Conservation (phyloP, 768 basidiomycete species). For the Amanita thiersii region DNA sequence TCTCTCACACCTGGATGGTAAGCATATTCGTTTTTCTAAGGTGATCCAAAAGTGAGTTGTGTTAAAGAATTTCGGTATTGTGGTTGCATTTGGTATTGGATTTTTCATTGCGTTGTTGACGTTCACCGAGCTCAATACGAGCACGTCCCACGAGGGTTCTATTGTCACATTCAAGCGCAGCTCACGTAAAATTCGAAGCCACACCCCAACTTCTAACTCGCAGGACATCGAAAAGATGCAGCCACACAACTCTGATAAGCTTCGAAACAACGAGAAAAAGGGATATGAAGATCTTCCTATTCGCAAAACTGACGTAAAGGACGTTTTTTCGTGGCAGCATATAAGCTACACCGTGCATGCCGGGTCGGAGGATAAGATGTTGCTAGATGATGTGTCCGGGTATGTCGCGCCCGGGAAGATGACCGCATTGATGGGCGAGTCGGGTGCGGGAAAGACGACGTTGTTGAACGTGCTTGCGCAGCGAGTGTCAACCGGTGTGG, state of each 20-base stretch:
- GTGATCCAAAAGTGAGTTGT: background rate
- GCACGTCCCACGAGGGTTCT: slow-evolving; percentile 25
- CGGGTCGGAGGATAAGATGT: slow-evolving; percentile 31
- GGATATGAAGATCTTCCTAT: slow-evolving; percentile 21
- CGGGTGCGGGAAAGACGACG: slow-evolving; percentile 48
- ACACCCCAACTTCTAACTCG: slow-evolving; percentile 15
- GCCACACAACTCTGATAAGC: slow-evolving; percentile 20
- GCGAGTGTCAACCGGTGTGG: slow-evolving; percentile 36
- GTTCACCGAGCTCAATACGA: slow-evolving; percentile 48
- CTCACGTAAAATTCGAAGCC: slow-evolving; percentile 21
- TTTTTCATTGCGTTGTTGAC: slow-evolving; percentile 48
- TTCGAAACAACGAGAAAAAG: slow-evolving; percentile 19
- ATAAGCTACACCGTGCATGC: slow-evolving; percentile 60
- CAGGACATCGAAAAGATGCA: slow-evolving; percentile 7
- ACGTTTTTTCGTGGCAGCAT: slow-evolving; percentile 78
- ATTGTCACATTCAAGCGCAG: slow-evolving; percentile 63
- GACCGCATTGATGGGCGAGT: slow-evolving; percentile 69
- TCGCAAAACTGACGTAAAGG: slow-evolving; percentile 44
- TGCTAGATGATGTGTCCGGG: slow-evolving; percentile 70
- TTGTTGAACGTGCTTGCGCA: slow-evolving; percentile 50
- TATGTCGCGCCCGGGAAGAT: slow-evolving; percentile 78
- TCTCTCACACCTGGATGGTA: slow-evolving; percentile 35
- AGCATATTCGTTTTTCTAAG: slow-evolving; percentile 10
- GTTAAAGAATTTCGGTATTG: slow-evolving; percentile 61
- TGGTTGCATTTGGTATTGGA: slow-evolving; percentile 50